phyloP scores from a whole-genome alignment of 2,329 filamentous ascomycete species.

The Mollisiaceae sp. region DNA sequence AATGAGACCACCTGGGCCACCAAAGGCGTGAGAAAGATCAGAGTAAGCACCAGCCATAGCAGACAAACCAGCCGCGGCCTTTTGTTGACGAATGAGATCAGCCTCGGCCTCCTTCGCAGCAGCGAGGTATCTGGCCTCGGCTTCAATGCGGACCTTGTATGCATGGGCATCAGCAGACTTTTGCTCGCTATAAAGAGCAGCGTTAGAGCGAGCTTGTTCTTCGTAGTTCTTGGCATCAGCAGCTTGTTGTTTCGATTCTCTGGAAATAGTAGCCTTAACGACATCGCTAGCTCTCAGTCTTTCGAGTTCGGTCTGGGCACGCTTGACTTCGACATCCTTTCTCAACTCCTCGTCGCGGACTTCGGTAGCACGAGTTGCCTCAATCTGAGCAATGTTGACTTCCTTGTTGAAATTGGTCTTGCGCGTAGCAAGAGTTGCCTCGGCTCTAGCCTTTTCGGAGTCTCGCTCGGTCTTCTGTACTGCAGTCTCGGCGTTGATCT shows the following conservation, averaged over 20 bases:
- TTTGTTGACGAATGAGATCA: conserved; percentile 63
- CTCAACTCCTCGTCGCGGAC: conserved; percentile 80
- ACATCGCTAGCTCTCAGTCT: conserved; percentile 78
- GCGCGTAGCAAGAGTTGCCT: conserved; percentile 74
- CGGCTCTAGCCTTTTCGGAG: conserved; percentile 78
- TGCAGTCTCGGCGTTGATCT: conserved; percentile 85
- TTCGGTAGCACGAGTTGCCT: conserved; percentile 75
- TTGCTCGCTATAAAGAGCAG: conserved; percentile 53
- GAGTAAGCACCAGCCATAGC: conserved; percentile 84
- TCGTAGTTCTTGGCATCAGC: conserved; percentile 71
- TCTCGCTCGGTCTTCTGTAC: conserved; percentile 85
- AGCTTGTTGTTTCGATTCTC: conserved; percentile 71
- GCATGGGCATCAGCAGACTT: conserved; percentile 58
- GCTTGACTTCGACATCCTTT: conserved; percentile 76
- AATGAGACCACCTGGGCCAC: conserved; percentile 77
- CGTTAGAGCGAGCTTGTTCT: conserved; percentile 63
- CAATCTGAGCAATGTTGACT: conserved; percentile 76
- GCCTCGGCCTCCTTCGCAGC: conserved; percentile 60
- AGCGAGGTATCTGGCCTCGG: conserved; percentile 48
- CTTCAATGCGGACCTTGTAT: conserved; percentile 50
- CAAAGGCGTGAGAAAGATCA: conserved; percentile 73
- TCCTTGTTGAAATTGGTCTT: conserved; percentile 76
- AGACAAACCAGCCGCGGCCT: conserved; percentile 76
- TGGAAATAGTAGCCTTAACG: conserved; percentile 73
- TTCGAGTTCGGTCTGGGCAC: conserved; percentile 80